Base-by-base conservation (phyloP, 257 asterid genomes). In the Nicotiana sylvestris region DNA sequence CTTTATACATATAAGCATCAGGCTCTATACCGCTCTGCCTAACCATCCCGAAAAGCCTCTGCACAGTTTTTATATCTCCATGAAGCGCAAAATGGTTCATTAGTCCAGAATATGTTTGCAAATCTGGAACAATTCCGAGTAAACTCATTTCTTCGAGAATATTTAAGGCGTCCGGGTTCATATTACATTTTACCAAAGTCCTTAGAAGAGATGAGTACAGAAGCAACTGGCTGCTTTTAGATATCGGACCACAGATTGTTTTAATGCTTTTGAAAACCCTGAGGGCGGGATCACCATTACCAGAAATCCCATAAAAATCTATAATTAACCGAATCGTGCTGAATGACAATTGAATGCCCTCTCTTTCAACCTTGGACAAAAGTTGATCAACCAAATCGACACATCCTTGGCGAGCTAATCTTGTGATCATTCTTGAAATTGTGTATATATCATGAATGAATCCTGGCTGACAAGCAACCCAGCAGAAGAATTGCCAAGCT, bases 31-130 rank as follows among this genome's bases (percentile, higher is more conserved):
- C 91, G 33, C 97, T 83, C 88, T 92, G 98, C 66, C 88, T 90
- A 33, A 92, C 93, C 97, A 94, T 92, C 37, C 93, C 97, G 58
- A 96, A 90, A 69, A 96, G 93, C 80, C 92, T 87, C 67, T 96
- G 98, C 78, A 96, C 97, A 0, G 93, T 93, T 85, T 89, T 93
- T 55, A 94, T 87, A 79, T 96, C 97, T 32, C 98, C 97, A 79
- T 90, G 87, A 80, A 91, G 91, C 9, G 98, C 99, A 80, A 94
- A 96, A 87, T 96, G 91, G 87, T 90, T 94, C 97, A 96, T 92
- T 88, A 96, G 82, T 30, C 98, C 98, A 1, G 98, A 90, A 87
- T 90, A 93, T 2, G 97, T 94, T 74, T 93, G 99, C 8, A 88
- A 17, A 82, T 94, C 97, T 4, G 98, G 98, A 81, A 76, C 83